A percentile compares a stretch with the other conserved stretches of the same genome.
Evolutionary conservation across 2,329 filamentous ascomycete genomes (phyloP).

Genomic region (Fusarium napiforme): DNA sequence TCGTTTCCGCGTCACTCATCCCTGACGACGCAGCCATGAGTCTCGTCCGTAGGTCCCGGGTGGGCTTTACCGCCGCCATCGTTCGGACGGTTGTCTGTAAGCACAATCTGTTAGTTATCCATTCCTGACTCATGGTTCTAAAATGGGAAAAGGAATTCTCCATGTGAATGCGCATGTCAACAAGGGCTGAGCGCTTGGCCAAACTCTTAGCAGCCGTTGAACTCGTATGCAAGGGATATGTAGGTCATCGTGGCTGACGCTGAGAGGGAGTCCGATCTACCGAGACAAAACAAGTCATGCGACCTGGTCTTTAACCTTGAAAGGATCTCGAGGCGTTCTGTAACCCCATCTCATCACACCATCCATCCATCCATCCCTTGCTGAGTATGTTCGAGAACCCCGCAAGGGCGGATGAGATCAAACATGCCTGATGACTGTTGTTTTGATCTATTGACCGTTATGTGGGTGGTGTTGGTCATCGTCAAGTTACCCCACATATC

Average conservation of each 20-base stretch:
- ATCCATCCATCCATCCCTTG: constrained; percentile 5
- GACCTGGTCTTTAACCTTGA: constrained; percentile 30
- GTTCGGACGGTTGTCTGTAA: constrained; percentile 73
- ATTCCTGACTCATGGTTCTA: constrained; percentile 24
- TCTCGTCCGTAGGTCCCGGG: constrained; percentile 83
- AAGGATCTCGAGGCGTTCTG: constrained; percentile 26
- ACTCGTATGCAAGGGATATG: constrained; percentile 38
- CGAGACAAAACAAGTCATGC: constrained; percentile 33
- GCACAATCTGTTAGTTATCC: constrained; percentile 32
- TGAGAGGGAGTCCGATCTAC: constrained; percentile 31
- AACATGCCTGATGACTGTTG: constrained; percentile 21
- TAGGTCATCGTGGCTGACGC: constrained; percentile 31
- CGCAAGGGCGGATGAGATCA: constrained; percentile 29
- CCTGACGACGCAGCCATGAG: constrained; percentile 79
- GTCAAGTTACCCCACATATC: constrained; percentile 37
- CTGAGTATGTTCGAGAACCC: constrained; percentile 22
- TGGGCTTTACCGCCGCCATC: constrained; percentile 77
- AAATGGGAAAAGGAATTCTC: constrained; percentile 13
- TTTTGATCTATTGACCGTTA: constrained; percentile 21
- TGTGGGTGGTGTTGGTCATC: constrained; percentile 35
- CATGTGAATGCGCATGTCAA: constrained; percentile 16
- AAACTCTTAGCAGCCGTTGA: constrained; percentile 28
- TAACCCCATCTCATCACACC: constrained; percentile 19
- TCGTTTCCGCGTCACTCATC: constrained; percentile 77
- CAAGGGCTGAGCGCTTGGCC: constrained; percentile 31